Evolutionary conservation across 2,329 filamentous ascomycete species (phyloP).

Genomic region (Pseudogymnoascus sp.): DNA sequence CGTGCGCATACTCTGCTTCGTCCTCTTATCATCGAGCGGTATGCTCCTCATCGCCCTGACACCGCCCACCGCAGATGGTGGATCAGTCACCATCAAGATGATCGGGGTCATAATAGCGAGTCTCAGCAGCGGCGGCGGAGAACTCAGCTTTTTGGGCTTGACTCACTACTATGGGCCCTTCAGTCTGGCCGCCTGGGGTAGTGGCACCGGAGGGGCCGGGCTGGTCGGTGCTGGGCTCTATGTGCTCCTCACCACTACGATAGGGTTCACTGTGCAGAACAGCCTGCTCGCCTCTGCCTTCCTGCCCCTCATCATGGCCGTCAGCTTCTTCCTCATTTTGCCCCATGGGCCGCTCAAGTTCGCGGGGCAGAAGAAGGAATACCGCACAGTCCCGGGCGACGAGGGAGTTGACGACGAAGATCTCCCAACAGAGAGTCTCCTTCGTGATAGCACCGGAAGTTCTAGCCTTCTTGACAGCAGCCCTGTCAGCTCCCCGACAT

Average conservation of each 20-base stretch:
- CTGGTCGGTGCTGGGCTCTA: slow-evolving; percentile 82
- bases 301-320: slow-evolving; percentile 71
- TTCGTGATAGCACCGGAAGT: slow-evolving; percentile 21
- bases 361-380: slow-evolving; percentile 38
- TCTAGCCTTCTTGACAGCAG: slow-evolving; percentile 18
- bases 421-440: slow-evolving; percentile 13
- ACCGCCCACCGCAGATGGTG: slow-evolving; percentile 47
- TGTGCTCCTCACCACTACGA: slow-evolving; percentile 72
- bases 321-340: slow-evolving; percentile 77
- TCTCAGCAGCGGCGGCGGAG: slow-evolving; percentile 75
- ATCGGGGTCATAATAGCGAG: slow-evolving; percentile 78
- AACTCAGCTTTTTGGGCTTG: slow-evolving; percentile 82
- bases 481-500: slow-evolving; percentile 19
- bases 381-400: slow-evolving; percentile 44
- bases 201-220: slow-evolving; percentile 83
- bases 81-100: slow-evolving; percentile 66
- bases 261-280: slow-evolving; percentile 63
- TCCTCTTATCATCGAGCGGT: slow-evolving; percentile 65
- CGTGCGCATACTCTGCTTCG: slow-evolving; percentile 65
- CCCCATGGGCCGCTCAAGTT: slow-evolving; percentile 58
- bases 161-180: slow-evolving; percentile 89
- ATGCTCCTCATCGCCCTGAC: slow-evolving; percentile 87
- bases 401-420: slow-evolving; percentile 29
- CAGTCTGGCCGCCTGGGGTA: slow-evolving; percentile 85
- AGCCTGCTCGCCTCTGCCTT: slow-evolving; percentile 72